Evolutionary conservation across 768 basidiomycete species (phyloP), one percentile per base, ranked within the genome.

Genomic region (Phylloporus sp.): DNA sequence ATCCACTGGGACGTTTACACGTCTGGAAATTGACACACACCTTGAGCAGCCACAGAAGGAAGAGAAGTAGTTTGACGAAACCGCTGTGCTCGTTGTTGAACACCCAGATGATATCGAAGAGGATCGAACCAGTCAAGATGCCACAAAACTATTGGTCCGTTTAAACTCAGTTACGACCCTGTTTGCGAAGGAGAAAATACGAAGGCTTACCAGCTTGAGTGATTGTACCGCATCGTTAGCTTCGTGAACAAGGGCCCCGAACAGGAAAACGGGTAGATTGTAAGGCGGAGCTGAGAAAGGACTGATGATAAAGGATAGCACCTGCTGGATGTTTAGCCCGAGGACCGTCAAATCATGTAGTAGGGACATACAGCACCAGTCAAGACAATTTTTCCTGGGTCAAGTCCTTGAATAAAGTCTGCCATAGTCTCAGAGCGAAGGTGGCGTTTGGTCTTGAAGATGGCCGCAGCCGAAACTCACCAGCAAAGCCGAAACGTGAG

Each of bases 221-320:
- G 87, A 84, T 55, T 84, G 81, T 6, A 74, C 58, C 0, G 80
- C 80, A 44, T 90, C 88, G 9, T 73, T 70, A 50, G 76, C 80
- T 60, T 92, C 90, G 60, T 87, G 84, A 0, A 78, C 83, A 65
- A 89, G 84, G 2, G 73, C 70, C 1, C 91, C 91, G 55, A 91
- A 91, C 23, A 93, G 75, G 56, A 90, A 86, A 47, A 93, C 74
- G n/a, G 91, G 83, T 20, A 93, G 73, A 63, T 93, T 93, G 67
- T 93, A 93, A 2, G 75, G 63, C 2, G 89, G 86, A 1, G 80
- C 70, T 0, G 72, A 57, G 62, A 82, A 86, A 5, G 84, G 74
- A 52, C 72, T 71, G 40, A 80, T 70, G 41, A 76, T 44, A 55
- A 88, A 84, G 13, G 88, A 83, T 24, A 91, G 68, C 24, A 70